Conservation (phyloP, 1,284 basidiomycete species). For the Xanthoconium separans region DNA sequence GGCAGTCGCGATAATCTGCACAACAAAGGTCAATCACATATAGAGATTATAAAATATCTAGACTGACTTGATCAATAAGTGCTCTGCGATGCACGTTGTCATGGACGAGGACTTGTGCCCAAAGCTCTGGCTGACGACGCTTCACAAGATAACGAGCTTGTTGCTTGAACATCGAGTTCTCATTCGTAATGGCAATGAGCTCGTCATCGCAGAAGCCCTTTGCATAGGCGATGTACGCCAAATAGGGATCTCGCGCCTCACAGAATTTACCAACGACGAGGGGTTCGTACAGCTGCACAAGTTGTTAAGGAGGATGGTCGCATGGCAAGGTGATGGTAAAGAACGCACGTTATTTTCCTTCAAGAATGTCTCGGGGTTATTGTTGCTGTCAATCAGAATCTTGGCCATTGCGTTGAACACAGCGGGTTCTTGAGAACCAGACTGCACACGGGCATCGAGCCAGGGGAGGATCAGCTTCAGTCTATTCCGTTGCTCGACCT, state of each 20-base stretch:
- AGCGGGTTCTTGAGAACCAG: slow-evolving; percentile 89
- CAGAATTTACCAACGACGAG: slow-evolving; percentile 98
- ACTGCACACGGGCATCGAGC: slow-evolving; percentile 91
- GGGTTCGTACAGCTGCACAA: slow-evolving; percentile 84
- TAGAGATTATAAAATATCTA: not conserved
- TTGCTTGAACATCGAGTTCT: slow-evolving; percentile 99
- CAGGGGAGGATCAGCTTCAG: slow-evolving; percentile 97
- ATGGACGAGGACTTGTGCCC: slow-evolving; percentile 90
- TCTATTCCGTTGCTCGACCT: slow-evolving; percentile 95
- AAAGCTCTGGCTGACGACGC: slow-evolving; percentile 93
- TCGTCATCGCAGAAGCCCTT: slow-evolving; percentile 99
- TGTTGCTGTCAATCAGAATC: slow-evolving; percentile 98
- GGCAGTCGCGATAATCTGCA: slow-evolving; percentile 86
- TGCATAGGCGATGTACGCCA: slow-evolving; percentile 99
- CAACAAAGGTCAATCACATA: not conserved
- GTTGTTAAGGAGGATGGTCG: not conserved
- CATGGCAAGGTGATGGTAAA: not conserved
- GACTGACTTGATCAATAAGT: slow-evolving; percentile 87
- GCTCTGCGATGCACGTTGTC: slow-evolving; percentile 94
- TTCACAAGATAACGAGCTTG: slow-evolving; percentile 98
- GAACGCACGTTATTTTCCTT: slow-evolving; percentile 93
- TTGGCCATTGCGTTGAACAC: slow-evolving; percentile 98
- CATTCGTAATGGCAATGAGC: slow-evolving; percentile 95
- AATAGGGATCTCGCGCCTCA: slow-evolving; percentile 97
- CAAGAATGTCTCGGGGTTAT: slow-evolving; percentile 95